Percentiles rank a stretch among this genome's conserved stretches.
phyloP scores from a whole-genome alignment of 1,284 basidiomycete genomes.

The Mycosarcoma mackinlayi region DNA sequence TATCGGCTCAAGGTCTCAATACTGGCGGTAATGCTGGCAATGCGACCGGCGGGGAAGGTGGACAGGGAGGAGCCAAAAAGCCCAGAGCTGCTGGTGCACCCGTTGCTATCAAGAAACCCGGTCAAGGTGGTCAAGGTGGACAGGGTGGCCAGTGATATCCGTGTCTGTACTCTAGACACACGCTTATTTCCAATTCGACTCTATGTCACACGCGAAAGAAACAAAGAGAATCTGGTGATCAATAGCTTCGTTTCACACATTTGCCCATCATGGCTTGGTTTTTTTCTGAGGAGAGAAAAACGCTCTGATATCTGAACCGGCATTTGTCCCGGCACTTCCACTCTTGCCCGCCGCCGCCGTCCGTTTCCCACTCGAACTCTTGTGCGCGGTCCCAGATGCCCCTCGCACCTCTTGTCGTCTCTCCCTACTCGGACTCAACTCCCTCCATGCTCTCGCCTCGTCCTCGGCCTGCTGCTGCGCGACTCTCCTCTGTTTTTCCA shows the following conservation, averaged over 20 bases:
- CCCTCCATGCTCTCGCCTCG: constrained; percentile 15
- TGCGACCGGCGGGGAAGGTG: constrained; percentile 1
- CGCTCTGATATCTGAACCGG: constrained; percentile 29
- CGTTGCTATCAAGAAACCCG: constrained; percentile 13
- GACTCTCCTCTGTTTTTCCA: constrained; percentile 16
- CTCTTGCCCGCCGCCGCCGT: neutral
- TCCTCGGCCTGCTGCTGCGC: constrained; percentile 9
- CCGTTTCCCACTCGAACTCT: constrained; percentile 3
- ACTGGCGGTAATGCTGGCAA: constrained; percentile 7
- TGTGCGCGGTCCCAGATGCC: neutral
- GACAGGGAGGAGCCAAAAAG: constrained; percentile 35
- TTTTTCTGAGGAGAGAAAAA: constrained; percentile 38
- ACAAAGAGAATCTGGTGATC: no score
- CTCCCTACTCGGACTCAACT: constrained; percentile 7
- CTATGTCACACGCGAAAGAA: no score
- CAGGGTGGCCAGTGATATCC: neutral
- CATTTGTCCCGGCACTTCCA: neutral
- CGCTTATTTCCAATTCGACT: no score
- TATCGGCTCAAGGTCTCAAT: constrained; percentile 35
- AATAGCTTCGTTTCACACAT: neutral
- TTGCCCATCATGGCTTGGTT: neutral
- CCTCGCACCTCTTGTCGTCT: neutral
- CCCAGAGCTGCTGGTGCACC: constrained; percentile 36
- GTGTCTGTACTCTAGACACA: neutral
- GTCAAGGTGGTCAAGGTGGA: constrained; percentile 12